Percentiles rank a stretch among this genome's conserved stretches.
These are phyloP conservation scores for Luvunga scandens DNA, from an alignment of 345 rosid genomes.

Conservation along the genomic window DNA sequence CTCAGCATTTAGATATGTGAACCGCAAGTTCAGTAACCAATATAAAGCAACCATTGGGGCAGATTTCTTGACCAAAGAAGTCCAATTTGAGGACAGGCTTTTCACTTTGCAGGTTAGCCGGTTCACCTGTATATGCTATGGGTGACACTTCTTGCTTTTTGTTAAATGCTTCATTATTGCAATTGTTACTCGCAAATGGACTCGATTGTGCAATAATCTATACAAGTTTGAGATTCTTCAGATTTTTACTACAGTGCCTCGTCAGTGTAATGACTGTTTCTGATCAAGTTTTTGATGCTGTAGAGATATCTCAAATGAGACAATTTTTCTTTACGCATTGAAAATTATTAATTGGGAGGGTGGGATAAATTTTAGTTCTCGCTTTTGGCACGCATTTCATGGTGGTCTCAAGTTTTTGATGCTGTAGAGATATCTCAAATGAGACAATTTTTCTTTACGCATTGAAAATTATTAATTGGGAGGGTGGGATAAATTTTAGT, in stretches of 20 bases:
- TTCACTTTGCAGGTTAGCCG: slow-evolving; percentile 81
- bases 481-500: not conserved
- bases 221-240: not conserved
- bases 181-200: not conserved
- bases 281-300: not conserved
- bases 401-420: not conserved
- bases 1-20: slow-evolving; percentile 65
- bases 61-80: slow-evolving; percentile 92
- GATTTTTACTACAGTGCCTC: not conserved
- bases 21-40: slow-evolving; percentile 86
- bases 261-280: not conserved
- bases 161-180: not conserved
- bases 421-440: not conserved
- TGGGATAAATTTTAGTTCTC: not conserved
- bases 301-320: not conserved
- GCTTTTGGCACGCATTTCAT: not conserved
- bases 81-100: slow-evolving; percentile 78
- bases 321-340: not conserved
- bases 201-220: not conserved
- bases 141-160: not conserved
- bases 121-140: not conserved
- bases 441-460: not conserved
- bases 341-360: not conserved
- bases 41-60: slow-evolving; percentile 96
- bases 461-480: not conserved